Conservation (phyloP, 2,329 filamentous ascomycete species). For the Paraphoma sp. region DNA sequence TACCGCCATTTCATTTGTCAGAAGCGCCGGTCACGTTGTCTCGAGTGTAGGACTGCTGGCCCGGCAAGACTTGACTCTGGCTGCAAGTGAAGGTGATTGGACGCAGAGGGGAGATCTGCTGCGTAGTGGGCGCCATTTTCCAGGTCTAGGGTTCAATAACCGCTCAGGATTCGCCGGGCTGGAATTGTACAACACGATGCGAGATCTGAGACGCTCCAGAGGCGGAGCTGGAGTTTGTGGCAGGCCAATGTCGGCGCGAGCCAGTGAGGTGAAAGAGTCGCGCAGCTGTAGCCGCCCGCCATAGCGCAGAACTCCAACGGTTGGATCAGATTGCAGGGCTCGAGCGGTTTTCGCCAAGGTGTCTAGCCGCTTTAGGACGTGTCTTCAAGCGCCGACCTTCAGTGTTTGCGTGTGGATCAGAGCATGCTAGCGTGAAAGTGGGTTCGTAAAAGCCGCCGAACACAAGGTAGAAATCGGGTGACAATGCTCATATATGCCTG, state of each 20-base stretch:
- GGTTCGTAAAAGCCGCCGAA: not conserved
- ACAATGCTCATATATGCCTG: not conserved
- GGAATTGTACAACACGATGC: conserved; percentile 42
- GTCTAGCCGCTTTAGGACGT: conserved; percentile 9
- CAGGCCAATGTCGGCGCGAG: conserved; percentile 27
- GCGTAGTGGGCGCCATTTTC: conserved; percentile 41
- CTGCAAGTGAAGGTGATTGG: conserved; percentile 41
- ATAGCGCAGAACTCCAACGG: conserved; percentile 27
- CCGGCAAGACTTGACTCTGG: conserved; percentile 32
- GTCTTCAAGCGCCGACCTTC: conserved; percentile 15
- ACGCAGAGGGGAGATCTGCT: conserved; percentile 29
- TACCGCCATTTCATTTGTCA: conserved; percentile 32
- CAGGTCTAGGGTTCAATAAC: conserved; percentile 40
- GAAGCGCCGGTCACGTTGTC: conserved; percentile 32
- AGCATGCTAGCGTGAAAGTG: not conserved
- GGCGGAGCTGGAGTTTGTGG: conserved; percentile 37
- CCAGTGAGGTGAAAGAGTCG: conserved; percentile 35
- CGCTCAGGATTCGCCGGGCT: conserved; percentile 46
- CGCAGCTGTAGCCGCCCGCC: conserved; percentile 30
- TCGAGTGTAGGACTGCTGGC: conserved; percentile 29
- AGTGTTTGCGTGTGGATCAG: not conserved
- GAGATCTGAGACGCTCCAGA: conserved; percentile 46
- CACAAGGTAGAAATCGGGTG: not conserved
- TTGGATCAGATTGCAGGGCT: conserved; percentile 8
- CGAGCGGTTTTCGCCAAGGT: too few species aligned